Evolutionary conservation across 805 yeast genomes (phyloP).

Genomic region (Candida succiphila): DNA sequence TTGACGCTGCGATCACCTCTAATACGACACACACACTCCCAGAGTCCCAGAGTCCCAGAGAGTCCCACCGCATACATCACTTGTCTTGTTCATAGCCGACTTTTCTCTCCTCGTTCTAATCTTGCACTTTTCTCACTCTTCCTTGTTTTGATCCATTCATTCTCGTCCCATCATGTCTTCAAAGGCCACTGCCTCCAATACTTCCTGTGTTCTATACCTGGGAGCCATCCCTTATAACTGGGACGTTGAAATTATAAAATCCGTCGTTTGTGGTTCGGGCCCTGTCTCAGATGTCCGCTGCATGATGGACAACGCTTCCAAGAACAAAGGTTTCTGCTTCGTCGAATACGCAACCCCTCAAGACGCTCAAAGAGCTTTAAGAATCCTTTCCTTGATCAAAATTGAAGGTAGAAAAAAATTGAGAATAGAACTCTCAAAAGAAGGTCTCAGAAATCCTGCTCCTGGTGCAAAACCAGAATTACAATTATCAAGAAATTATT

Average conservation of each 20-base stretch:
- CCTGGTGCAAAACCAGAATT: slow-evolving; percentile 32
- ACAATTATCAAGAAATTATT: slow-evolving; percentile 29
- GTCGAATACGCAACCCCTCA: slow-evolving; percentile 44
- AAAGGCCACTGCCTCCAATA: slow-evolving; percentile 10
- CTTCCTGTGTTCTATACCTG: slow-evolving; percentile 40
- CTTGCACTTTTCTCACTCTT: no score
- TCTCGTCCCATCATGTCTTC: no score
- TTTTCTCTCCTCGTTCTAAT: no score
- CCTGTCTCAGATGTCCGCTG: slow-evolving; percentile 58
- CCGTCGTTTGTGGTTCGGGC: slow-evolving; percentile 67
- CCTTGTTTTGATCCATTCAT: no score
- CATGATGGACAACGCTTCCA: slow-evolving; percentile 47
- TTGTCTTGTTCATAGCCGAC: no score
- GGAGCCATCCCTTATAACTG: slow-evolving; percentile 66
- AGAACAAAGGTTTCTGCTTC: slow-evolving; percentile 59
- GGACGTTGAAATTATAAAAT: slow-evolving; percentile 52
- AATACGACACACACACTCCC: no score
- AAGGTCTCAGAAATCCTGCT: slow-evolving; percentile 35
- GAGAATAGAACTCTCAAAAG: slow-evolving; percentile 52
- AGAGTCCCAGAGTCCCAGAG: no score
- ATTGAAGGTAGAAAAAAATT: slow-evolving; percentile 37
- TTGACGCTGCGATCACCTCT: no score
- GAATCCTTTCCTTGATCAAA: slow-evolving; percentile 32
- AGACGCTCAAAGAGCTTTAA: slow-evolving; percentile 42
- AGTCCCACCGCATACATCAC: no score